Conservation (phyloP, 495 filamentous ascomycete species). For the Penicillium coprophilum region DNA sequence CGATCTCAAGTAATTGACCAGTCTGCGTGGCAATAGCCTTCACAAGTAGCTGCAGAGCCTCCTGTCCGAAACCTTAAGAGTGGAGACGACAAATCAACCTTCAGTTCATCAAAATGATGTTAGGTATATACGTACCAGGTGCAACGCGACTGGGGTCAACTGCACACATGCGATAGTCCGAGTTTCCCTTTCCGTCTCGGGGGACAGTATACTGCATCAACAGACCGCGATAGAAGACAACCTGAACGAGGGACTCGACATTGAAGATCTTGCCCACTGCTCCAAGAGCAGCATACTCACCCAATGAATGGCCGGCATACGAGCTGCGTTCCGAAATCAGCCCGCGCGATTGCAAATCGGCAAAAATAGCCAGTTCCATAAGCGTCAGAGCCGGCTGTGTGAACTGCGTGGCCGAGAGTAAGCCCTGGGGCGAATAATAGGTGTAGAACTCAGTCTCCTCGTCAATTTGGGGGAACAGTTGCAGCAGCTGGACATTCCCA, state of each 20-base stretch:
- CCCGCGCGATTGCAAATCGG: conserved; percentile 31
- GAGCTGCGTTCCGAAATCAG: conserved; percentile 21
- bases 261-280: conserved; percentile 24
- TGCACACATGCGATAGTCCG: not conserved
- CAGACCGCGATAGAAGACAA: conserved; percentile 46
- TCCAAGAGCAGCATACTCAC: conserved; percentile 39
- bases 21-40: conserved; percentile 22
- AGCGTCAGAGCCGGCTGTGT: conserved; percentile 42
- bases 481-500: too few relatives aligned
- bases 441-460: too few relatives aligned
- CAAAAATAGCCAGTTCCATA: conserved; percentile 36
- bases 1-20: conserved; percentile 37
- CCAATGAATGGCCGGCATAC: conserved; percentile 46
- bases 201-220: conserved; percentile 41
- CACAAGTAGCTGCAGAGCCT: conserved; percentile 21
- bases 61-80: conserved; percentile 23
- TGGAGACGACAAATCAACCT: too few relatives aligned
- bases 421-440: conserved; percentile 16
- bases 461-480: too few relatives aligned
- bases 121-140: too few relatives aligned
- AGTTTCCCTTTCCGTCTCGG: conserved; percentile 18
- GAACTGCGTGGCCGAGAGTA: conserved; percentile 44
- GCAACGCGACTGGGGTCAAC: too few relatives aligned
- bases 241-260: conserved; percentile 28
- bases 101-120: too few relatives aligned